Evolutionary conservation across 208 protist species (phyloP).

Genomic region (Leishmania amazonensis): DNA sequence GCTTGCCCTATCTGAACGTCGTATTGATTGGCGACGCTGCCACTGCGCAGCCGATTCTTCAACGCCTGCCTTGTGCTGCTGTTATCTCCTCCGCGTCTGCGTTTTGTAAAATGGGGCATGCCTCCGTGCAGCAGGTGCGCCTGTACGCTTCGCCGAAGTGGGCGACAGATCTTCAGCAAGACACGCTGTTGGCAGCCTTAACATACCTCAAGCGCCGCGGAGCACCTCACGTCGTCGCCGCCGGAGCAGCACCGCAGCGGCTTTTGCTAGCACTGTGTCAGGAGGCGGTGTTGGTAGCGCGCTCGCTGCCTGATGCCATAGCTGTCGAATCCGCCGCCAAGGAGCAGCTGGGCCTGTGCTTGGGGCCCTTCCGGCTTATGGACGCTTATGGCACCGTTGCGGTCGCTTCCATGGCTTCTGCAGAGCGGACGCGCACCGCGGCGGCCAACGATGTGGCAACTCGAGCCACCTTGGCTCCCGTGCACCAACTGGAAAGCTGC

Average conservation of each 20-base stretch:
- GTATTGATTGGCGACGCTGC: conserved; percentile 60
- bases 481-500: conserved; percentile 19
- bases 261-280: conserved; percentile 49
- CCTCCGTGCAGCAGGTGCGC: conserved; percentile 68
- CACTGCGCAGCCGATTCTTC: conserved; percentile 29
- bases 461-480: background rate
- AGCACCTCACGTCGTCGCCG: conserved; percentile 57
- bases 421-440: conserved; percentile 8
- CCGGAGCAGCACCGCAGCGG: conserved; percentile 35
- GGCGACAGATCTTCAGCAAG: conserved; percentile 45
- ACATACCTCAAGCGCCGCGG: conserved; percentile 48
- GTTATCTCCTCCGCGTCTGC: conserved; percentile 51
- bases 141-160: conserved; percentile 49
- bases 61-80: conserved; percentile 42
- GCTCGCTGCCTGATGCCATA: conserved; percentile 22
- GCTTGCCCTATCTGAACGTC: conserved; percentile 32
- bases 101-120: conserved; percentile 27
- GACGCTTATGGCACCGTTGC: conserved; percentile 47
- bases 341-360: conserved; percentile 41
- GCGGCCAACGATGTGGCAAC: background rate
- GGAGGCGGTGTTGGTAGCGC: conserved; percentile 43
- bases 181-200: conserved; percentile 51
- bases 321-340: conserved; percentile 49
- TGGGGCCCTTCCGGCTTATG: conserved; percentile 55
- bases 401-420: conserved; percentile 41